Conservation (phyloP, 2,329 filamentous ascomycete species). For the Ambrosiella beaveri region DNA sequence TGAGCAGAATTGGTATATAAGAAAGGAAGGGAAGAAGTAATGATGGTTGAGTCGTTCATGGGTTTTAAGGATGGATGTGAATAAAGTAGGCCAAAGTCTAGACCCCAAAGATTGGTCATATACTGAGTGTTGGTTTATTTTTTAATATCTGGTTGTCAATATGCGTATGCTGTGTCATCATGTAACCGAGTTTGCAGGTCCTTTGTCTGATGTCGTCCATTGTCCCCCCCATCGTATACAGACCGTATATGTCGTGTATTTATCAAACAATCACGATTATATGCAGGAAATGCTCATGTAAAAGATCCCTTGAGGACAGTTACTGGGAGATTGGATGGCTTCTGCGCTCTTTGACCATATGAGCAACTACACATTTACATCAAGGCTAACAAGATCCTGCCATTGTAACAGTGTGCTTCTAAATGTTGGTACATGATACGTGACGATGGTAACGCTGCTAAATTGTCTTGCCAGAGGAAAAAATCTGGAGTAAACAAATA, state of each 20-base stretch:
- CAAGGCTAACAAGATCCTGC: background rate
- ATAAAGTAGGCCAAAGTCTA: too few species aligned
- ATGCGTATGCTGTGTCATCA: too few species aligned
- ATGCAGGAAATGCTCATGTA: background rate
- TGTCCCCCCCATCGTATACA: too few species aligned
- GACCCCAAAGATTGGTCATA: too few species aligned
- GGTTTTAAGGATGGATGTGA: background rate
- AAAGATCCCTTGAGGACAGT: background rate
- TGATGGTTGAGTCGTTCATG: background rate
- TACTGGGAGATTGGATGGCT: background rate
- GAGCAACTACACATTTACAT: background rate
- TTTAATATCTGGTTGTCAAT: too few species aligned
- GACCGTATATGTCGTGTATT: too few species aligned
- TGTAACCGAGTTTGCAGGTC: too few species aligned
- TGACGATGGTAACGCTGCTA: background rate
- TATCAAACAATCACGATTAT: too few species aligned
- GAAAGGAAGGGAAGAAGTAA: background rate
- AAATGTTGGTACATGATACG: background rate
- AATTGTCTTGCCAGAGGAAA: too few species aligned
- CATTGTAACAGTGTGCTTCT: background rate
- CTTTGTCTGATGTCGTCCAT: too few species aligned
- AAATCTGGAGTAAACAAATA: too few species aligned
- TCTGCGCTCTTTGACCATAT: background rate
- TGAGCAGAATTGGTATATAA: background rate
- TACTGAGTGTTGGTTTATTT: too few species aligned